phyloP scores from a whole-genome alignment of 2,329 filamentous ascomycete species.

The Beauveria sp. region DNA sequence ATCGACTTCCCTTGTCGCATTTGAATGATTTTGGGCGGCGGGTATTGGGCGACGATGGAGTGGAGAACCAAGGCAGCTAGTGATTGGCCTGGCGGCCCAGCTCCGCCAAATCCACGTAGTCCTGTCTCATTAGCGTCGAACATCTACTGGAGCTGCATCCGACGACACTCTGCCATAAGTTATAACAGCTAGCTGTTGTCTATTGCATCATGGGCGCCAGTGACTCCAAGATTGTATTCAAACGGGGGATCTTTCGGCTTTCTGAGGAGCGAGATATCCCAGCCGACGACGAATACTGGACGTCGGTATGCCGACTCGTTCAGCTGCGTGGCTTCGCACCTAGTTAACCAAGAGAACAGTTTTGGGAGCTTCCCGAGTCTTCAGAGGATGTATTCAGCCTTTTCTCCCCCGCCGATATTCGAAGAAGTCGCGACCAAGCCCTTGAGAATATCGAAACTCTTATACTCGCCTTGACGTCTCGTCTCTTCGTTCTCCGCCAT shows the following conservation, averaged over 20 bases:
- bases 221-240: constrained; percentile 98
- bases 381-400: constrained; percentile 95
- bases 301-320: constrained; percentile 55
- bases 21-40: not conserved
- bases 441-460: constrained; percentile 86
- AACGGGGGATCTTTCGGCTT: constrained; percentile 93
- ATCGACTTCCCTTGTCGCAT: not conserved
- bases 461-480: constrained; percentile 73
- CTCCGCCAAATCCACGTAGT: constrained; percentile 5
- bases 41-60: not conserved
- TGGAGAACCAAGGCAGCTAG: not conserved
- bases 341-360: constrained; percentile 44
- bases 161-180: not conserved
- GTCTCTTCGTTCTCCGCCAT: constrained; percentile 73
- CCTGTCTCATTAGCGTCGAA: constrained; percentile 1
- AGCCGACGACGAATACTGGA: constrained; percentile 87
- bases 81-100: not conserved
- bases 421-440: constrained; percentile 76
- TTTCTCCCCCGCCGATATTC: constrained; percentile 82
- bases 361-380: constrained; percentile 95
- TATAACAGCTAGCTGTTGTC: constrained; percentile 13
- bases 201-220: constrained; percentile 74
- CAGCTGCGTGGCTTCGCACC: not conserved
- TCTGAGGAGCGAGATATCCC: constrained; percentile 87
- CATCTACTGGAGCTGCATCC: constrained; percentile 7